Evolutionary conservation across 1,139 yeast species (phyloP).

Genomic region (Candida sp.): DNA sequence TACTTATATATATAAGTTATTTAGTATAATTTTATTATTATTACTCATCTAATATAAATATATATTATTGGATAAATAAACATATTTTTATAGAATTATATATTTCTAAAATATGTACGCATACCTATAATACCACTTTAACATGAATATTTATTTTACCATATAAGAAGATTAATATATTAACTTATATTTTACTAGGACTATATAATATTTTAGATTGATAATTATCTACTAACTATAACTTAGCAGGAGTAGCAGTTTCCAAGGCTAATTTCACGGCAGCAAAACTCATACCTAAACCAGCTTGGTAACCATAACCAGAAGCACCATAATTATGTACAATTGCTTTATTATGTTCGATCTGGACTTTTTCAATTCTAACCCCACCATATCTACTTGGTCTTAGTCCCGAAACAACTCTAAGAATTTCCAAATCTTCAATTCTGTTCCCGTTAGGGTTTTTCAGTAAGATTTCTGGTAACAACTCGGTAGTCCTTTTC

Average conservation of each 20-base stretch:
- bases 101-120: too few species aligned
- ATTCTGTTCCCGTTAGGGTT: slow-evolving; percentile 18
- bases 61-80: too few species aligned
- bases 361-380: slow-evolving; percentile 51
- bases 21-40: too few species aligned
- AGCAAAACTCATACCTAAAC: slow-evolving; percentile 39
- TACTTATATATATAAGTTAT: too few species aligned
- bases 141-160: neutral
- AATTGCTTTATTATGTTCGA: slow-evolving; percentile 28
- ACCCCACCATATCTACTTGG: slow-evolving; percentile 71
- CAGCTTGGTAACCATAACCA: slow-evolving; percentile 45
- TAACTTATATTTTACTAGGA: too few species aligned
- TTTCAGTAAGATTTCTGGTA: slow-evolving; percentile 49
- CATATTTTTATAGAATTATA: too few species aligned
- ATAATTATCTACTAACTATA: slow-evolving; percentile 1
- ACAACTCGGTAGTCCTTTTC: slow-evolving; percentile 48
- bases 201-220: too few species aligned
- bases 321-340: slow-evolving; percentile 51
- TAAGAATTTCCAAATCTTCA: slow-evolving; percentile 36
- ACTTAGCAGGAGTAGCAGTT: slow-evolving; percentile 2
- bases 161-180: too few species aligned
- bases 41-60: too few species aligned
- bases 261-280: slow-evolving; percentile 21
- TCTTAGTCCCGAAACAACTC: slow-evolving; percentile 66
- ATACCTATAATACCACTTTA: too few species aligned